Base-by-base conservation (phyloP, 768 basidiomycete genomes). In the Hygrocybe coccinea region DNA sequence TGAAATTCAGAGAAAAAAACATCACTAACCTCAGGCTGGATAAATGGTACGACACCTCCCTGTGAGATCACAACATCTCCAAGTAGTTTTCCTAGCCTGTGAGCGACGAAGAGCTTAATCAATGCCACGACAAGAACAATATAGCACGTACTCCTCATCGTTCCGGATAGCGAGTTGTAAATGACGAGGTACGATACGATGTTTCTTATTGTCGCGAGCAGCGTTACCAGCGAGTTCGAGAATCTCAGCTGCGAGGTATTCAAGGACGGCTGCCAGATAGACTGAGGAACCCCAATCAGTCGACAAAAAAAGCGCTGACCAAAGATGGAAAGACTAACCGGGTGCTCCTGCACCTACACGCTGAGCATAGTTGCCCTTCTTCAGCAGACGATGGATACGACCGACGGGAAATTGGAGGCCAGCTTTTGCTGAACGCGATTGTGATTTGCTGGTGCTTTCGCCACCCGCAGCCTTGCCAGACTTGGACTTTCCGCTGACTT, bases 41-140 rank as follows among this genome's bases (percentile, higher is more conserved):
- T 89, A 68, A 80, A 77, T 17, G 89, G 88, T 17, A 87, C 82
- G 48, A 88, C 87, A 79, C 89, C 89, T 70, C 89, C 89, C 62
- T 91, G 89, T 22, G 86, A 88, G 74, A 91, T 91, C 64, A 87
- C 84, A 59, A 91, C 89, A 57, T 84, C 78, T 25, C 88, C 88
- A 53, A 91, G 82, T 54, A 91, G 84, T 68, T 82, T 86, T 76
- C 86, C 85, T 67, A 89, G 67, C 71, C 81, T 81, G 44, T 1
- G 50, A 48, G 36, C 50, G 49, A 17, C 44, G 43, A 21, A 43
- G 57, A 33, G 2, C 8, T 4, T 4, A 56, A n/a, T 29, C 45
- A 51, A 45, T 2, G 17, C 12, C 25, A 24, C 12, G 1, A 24
- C 29, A 52, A 17, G 35, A 49, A 24, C 3, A 56, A 24, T 36